These are phyloP conservation scores for Trichosanthes truncata DNA, from an alignment of 306 rosid genomes.

Conservation along the genomic window DNA sequence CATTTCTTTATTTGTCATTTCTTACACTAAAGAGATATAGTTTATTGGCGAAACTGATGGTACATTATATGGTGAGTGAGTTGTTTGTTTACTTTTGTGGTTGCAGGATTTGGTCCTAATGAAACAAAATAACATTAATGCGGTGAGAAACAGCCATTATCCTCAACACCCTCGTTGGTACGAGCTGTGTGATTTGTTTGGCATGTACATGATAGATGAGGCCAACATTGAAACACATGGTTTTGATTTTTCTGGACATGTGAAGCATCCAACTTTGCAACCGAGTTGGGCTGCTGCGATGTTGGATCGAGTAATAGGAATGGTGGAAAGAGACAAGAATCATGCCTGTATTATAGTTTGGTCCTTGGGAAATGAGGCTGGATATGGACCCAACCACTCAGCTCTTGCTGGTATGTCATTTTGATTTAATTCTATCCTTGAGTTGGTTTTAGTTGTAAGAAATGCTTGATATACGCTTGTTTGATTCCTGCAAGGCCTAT, in stretches of 20 bases:
- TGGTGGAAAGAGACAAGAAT: slow-evolving; percentile 99
- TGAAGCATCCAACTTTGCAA: slow-evolving; percentile 83
- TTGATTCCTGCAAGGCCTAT: neutral
- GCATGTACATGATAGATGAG: slow-evolving; percentile 98
- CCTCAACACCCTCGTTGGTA: slow-evolving; percentile 99
- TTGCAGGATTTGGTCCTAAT: slow-evolving; percentile 78
- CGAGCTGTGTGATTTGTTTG: slow-evolving; percentile 83
- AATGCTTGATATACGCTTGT: neutral
- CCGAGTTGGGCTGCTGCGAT: slow-evolving; percentile 90
- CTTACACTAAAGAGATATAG: neutral
- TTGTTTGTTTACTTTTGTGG: slow-evolving; percentile 4
- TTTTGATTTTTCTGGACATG: slow-evolving; percentile 52
- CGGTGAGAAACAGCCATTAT: slow-evolving; percentile 97
- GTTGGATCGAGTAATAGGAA: slow-evolving; percentile 92
- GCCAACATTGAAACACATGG: slow-evolving; percentile 95
- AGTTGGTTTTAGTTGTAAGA: neutral
- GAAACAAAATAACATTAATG: slow-evolving; percentile 89
- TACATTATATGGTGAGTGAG: slow-evolving; percentile 4
- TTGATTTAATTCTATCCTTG: slow-evolving; percentile 4
- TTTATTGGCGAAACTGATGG: neutral
- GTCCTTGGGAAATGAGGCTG: slow-evolving; percentile 94
- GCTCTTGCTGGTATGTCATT: slow-evolving; percentile 58
- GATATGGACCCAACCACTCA: slow-evolving; percentile 90
- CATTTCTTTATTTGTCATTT: neutral
- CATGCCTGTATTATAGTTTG: slow-evolving; percentile 78